These are phyloP conservation scores for Peribolospora kevripleyi DNA, from an alignment of 768 basidiomycete genomes.

Conservation along the genomic window DNA sequence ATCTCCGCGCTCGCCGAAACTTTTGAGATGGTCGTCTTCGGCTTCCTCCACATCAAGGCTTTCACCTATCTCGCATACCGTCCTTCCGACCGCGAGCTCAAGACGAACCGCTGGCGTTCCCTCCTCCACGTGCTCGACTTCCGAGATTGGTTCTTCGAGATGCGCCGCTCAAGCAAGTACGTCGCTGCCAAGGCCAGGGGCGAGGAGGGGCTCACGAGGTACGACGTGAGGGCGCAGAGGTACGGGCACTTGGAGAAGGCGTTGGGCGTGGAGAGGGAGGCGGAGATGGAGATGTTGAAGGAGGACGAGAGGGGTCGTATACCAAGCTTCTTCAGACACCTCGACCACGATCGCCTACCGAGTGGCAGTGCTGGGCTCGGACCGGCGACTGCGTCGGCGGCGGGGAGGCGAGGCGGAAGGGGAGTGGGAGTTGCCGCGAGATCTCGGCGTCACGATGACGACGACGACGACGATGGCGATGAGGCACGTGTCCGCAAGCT, in stretches of 20 bases:
- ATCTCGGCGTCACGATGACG: too few relatives aligned
- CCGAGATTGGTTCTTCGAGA: slow-evolving; percentile 40
- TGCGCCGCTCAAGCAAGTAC: slow-evolving; percentile 12
- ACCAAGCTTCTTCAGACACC: too few relatives aligned
- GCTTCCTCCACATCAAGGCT: slow-evolving; percentile 36
- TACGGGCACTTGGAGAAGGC: neutral
- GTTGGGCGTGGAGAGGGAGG: neutral
- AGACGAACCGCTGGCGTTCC: slow-evolving; percentile 33
- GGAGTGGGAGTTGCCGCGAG: too few relatives aligned
- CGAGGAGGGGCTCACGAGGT: neutral
- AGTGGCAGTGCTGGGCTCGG: too few relatives aligned
- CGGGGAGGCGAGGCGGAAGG: too few relatives aligned
- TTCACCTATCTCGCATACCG: slow-evolving; percentile 46
- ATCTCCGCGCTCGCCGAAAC: slow-evolving; percentile 43
- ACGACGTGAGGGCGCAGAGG: neutral
- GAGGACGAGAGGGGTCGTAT: neutral
- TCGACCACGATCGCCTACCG: too few relatives aligned
- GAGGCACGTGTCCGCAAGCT: too few relatives aligned
- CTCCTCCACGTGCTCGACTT: slow-evolving; percentile 43
- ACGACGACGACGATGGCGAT: too few relatives aligned
- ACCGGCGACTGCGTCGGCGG: too few relatives aligned
- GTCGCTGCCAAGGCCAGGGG: neutral
- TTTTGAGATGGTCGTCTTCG: slow-evolving; percentile 37
- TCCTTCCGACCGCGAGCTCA: slow-evolving; percentile 11
- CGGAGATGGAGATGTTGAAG: neutral